Evolutionary conservation across 2,329 filamentous ascomycete species (phyloP).

Genomic region (Pseudohalonectria lignicola): DNA sequence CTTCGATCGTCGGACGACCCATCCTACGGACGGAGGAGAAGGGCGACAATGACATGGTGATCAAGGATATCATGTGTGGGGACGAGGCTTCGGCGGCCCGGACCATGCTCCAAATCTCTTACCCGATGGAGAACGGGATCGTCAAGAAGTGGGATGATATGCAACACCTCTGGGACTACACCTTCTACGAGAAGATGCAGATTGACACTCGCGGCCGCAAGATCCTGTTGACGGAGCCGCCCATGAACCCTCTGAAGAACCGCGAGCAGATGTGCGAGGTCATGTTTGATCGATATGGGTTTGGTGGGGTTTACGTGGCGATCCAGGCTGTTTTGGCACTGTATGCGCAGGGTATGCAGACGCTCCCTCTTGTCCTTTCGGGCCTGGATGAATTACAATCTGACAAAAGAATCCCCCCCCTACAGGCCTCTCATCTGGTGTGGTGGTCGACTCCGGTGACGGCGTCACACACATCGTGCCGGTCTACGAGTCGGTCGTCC

Average conservation of each 20-base stretch:
- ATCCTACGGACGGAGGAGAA: constrained; percentile 94
- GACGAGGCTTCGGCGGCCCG: constrained; percentile 93
- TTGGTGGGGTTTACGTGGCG: constrained; percentile 94
- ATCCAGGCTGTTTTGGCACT: constrained; percentile 94
- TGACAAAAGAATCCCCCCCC: constrained; percentile 2
- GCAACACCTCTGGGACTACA: constrained; percentile 99
- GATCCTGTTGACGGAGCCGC: constrained; percentile 83
- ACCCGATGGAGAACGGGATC: constrained; percentile 99
- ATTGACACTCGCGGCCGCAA: constrained; percentile 85
- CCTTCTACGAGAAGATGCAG: constrained; percentile 94
- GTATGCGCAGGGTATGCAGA: constrained; percentile 71
- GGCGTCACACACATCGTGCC: constrained; percentile 98
- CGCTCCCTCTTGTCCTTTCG: too few relatives aligned
- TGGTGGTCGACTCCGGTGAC: constrained; percentile 97
- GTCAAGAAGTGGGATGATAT: constrained; percentile 99
- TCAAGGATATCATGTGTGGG: constrained; percentile 99
- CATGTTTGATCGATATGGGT: constrained; percentile 96
- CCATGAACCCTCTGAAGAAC: constrained; percentile 96
- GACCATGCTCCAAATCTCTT: constrained; percentile 96
- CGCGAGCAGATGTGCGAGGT: constrained; percentile 97
- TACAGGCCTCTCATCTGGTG: constrained; percentile 75
- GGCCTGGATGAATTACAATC: too few relatives aligned
- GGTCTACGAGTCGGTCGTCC: constrained; percentile 94
- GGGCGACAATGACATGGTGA: constrained; percentile 60
- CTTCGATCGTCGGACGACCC: constrained; percentile 93